These are phyloP conservation scores for Tetrahymena malaccensis DNA, from an alignment of 73 alveolate genomes.

Conservation along the genomic window DNA sequence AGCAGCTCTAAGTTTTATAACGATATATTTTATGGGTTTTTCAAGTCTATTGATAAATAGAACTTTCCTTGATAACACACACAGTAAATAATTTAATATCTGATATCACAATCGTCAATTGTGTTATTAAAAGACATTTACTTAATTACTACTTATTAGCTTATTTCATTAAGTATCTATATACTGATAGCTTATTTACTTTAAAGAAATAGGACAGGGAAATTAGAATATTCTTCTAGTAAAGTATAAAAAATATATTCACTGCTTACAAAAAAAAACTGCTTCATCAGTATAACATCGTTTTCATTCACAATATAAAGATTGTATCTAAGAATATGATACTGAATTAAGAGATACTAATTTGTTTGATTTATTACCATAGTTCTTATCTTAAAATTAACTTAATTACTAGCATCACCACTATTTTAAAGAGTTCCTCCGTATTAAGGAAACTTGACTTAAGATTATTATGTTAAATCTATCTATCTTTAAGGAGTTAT, in stretches of 20 bases:
- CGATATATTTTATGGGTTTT: background rate
- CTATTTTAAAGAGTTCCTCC: background rate
- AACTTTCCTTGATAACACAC: background rate
- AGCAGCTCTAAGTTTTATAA: no score
- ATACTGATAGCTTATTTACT: background rate
- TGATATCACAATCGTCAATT: background rate
- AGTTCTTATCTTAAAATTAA: background rate
- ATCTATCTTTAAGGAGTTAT: background rate
- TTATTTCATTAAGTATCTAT: no score
- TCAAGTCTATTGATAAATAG: background rate
- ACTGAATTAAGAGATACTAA: background rate
- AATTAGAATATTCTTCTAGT: background rate
- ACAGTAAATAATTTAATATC: background rate
- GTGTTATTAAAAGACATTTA: background rate
- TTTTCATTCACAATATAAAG: background rate
- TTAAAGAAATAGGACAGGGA: background rate
- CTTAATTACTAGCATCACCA: background rate
- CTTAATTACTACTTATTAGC: background rate
- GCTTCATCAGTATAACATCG: background rate
- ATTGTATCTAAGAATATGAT: background rate
- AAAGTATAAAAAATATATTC: background rate
- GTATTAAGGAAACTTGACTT: background rate
- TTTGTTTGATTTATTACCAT: background rate
- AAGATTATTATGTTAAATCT: background rate
- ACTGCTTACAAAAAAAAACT: background rate